Evolutionary conservation across 805 yeast species (phyloP).

Genomic region (Cyberlindnera mississippiensis): DNA sequence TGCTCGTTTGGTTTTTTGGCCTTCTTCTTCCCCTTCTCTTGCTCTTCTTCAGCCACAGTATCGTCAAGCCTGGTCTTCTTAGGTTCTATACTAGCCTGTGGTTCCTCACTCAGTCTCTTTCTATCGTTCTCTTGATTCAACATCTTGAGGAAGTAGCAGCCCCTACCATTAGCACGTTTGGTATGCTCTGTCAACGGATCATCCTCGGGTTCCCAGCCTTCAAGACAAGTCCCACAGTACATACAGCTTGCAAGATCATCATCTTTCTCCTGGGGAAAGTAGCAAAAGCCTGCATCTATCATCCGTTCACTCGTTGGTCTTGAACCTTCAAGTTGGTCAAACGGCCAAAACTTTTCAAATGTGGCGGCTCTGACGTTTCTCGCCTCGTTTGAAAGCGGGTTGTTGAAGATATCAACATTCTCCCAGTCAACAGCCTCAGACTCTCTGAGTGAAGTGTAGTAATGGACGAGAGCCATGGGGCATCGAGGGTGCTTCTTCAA

Average conservation of each 20-base stretch:
- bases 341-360: conserved; percentile 45
- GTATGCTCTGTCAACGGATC: conserved; percentile 58
- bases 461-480: conserved; percentile 27
- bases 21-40: not conserved
- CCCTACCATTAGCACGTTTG: conserved; percentile 34
- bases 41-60: not conserved
- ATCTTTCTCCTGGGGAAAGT: conserved; percentile 42
- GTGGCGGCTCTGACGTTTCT: conserved; percentile 35
- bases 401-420: conserved; percentile 24
- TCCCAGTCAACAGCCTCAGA: conserved; percentile 20
- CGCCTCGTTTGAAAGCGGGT: conserved; percentile 33
- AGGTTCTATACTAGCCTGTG: not conserved
- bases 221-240: conserved; percentile 58
- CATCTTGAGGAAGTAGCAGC: conserved; percentile 33
- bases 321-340: conserved; percentile 36
- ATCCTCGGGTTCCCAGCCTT: conserved; percentile 71
- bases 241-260: conserved; percentile 60
- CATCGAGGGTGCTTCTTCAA: conserved; percentile 31
- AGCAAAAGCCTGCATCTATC: conserved; percentile 64
- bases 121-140: not conserved
- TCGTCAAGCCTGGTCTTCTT: conserved; percentile 8
- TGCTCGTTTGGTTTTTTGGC: conserved; percentile 1
- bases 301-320: conserved; percentile 38
- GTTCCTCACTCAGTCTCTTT: conserved; percentile 3
- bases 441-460: conserved; percentile 24